Base-by-base conservation (phyloP, 2,329 filamentous ascomycete genomes). In the Botryotinia convoluta region DNA sequence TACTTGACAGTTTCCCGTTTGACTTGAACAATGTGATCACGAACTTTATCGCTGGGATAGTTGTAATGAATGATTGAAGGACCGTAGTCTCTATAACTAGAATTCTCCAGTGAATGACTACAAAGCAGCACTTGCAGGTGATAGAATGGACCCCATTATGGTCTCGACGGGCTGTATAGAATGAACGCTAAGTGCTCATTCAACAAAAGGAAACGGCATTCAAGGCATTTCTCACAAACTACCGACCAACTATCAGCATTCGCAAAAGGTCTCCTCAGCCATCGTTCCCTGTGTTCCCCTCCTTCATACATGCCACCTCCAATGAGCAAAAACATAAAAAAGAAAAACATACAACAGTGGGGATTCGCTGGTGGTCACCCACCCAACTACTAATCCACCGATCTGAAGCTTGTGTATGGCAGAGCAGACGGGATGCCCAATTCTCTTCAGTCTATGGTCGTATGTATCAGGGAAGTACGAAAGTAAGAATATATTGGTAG, bases 401-500 rank as follows among this genome's bases (percentile, higher is more conserved):
- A 51, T 51, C 48, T 51, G 48, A 51, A 51, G 48, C 48, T 51
- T 51, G 48, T 51, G 48, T 51, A 51, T 51, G 48, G 48, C 48
- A 51, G 48, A 51, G 48, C 48, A 26, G 26, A 51, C 48, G 48
- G 48, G 48, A 51, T 51, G 48, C 48, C 48, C 48, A 51, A n/a
- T 51, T 51, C 48, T 51, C 48, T 51, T 51, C 48, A 51, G 48
- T 51, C 48, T 51, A 51, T 51, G 48, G 48, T 51, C 48, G 48
- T 48, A 48, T 48, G 45, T 51, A 1, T 0, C 1, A 4, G 20
- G 4, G 1, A 2, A 0, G 0, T 0, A 0, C 0, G 1, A 51
- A 51, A 12, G 45, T 26, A 5, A 0, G 2, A 26, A 12, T 51
- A 26, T 26, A 51, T 26, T 1, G 0, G 0, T 51, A 6, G 1